These are phyloP conservation scores for Albugo laibachii DNA, from an alignment of 352 stramenopile species.

Conservation along the genomic window DNA sequence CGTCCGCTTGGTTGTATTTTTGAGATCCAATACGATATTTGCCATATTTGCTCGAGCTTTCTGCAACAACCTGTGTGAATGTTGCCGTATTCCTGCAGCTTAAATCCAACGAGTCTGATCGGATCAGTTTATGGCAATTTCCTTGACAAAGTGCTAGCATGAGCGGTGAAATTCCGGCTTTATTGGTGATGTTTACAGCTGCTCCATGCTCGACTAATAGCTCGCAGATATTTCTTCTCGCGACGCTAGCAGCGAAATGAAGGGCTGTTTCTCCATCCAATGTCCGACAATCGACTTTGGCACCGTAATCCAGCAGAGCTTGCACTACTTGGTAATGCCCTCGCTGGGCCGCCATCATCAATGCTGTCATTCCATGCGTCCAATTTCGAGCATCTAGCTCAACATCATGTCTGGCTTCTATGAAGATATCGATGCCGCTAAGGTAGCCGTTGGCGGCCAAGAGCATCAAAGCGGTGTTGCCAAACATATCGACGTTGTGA, in stretches of 20 bases:
- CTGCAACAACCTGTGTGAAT: no score
- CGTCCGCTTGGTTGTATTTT: no score
- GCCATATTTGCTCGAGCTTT: no score
- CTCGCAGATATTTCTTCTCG: slow-evolving; percentile 33
- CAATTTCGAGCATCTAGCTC: slow-evolving; percentile 65
- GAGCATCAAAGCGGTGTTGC: slow-evolving; percentile 66
- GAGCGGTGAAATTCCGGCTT: slow-evolving; percentile 42
- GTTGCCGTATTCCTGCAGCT: no score
- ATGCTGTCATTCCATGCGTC: slow-evolving; percentile 54
- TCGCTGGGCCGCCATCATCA: slow-evolving; percentile 51
- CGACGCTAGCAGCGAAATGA: slow-evolving; percentile 60
- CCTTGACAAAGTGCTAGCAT: slow-evolving; percentile 48
- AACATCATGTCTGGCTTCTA: slow-evolving; percentile 33
- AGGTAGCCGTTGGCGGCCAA: slow-evolving; percentile 48
- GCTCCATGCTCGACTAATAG: slow-evolving; percentile 50
- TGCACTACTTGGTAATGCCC: slow-evolving; percentile 44
- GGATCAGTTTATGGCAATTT: neutral
- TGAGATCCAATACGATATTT: no score
- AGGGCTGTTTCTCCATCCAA: slow-evolving; percentile 53
- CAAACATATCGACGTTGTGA: slow-evolving; percentile 58
- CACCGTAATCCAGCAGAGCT: slow-evolving; percentile 65
- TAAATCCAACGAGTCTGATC: no score
- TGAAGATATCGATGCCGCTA: slow-evolving; percentile 45
- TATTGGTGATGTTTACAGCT: slow-evolving; percentile 46
- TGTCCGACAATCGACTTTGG: slow-evolving; percentile 32